Evolutionary conservation across 306 rosid species (phyloP), one percentile per base, ranked within the genome.

Genomic region (Cicer cuneatum): DNA sequence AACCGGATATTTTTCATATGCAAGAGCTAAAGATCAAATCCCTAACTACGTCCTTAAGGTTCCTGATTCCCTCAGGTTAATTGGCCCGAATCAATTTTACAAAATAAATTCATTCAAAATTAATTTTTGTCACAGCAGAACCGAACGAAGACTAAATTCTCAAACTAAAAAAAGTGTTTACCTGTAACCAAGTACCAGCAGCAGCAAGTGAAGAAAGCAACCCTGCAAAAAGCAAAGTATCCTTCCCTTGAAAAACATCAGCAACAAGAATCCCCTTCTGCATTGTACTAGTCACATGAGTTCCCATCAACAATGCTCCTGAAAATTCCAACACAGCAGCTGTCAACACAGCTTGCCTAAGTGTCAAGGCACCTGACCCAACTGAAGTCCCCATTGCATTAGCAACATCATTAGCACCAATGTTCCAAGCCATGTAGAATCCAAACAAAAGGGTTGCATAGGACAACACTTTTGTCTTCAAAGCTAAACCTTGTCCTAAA

Each of bases 171-270:
- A 35, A 7, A 9, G 52, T 54, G 2, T 2, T 66, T 83, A 94
- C 99, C 96, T 95, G 99, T 48, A 95, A 83, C 99, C 99, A 95
- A 78, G 99, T 83, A 59, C 99, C 99, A 67, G 99, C 99, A n/a
- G 98, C 97, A 73, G 97, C 99, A 61, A 95, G 93, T 39, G 99
- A 95, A 66, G 97, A 86, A 10, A 95, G 89, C 89, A 95, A 75
- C 3, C 99, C 99, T 8, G 96, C 87, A 37, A 95, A 88, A 4
- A 87, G 86, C 14, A 95, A 81, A 72, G 86, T 66, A 61, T 90
- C 87, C 33, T 92, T 92, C 38, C 98, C 99, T 10, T 92, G 88
- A 79, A 95, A 95, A 59, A 80, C 95, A 78, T 63, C 73, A 3
- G 96, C 89, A 1, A 89, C 96, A 8, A 95, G 90, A 43, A 95